These are phyloP conservation scores for Trichoderma orchidacearum DNA, from an alignment of 495 filamentous ascomycete genomes.

Conservation along the genomic window DNA sequence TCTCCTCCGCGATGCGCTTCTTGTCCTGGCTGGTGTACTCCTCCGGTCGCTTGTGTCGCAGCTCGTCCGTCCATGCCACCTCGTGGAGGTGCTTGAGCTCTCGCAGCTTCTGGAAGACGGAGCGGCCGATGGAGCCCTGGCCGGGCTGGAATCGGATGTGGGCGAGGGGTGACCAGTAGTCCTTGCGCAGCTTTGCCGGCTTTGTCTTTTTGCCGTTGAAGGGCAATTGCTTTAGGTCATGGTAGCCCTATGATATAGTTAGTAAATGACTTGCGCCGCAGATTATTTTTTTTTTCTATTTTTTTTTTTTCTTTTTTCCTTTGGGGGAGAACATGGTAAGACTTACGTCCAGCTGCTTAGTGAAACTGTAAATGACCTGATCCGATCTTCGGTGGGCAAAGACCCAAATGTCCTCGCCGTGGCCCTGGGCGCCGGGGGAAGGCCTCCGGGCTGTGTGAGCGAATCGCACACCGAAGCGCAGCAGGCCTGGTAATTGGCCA, in stretches of 20 bases:
- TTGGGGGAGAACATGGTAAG: background rate
- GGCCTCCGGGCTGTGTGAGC: background rate
- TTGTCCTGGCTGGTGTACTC: slow-evolving; percentile 19
- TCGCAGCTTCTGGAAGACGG: slow-evolving; percentile 65
- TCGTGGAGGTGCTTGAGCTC: slow-evolving; percentile 68
- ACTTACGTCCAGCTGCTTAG: slow-evolving; percentile 52
- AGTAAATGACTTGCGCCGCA: background rate
- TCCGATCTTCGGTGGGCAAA: slow-evolving; percentile 71
- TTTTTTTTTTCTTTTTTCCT: no score
- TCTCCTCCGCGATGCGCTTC: slow-evolving; percentile 15
- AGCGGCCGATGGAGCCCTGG: slow-evolving; percentile 44
- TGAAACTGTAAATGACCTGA: slow-evolving; percentile 71
- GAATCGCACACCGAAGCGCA: background rate
- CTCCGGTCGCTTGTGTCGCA: slow-evolving; percentile 36
- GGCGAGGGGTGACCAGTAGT: slow-evolving; percentile 78
- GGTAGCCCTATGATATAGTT: slow-evolving; percentile 38
- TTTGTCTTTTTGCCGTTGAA: slow-evolving; percentile 86
- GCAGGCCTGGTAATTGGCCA: background rate
- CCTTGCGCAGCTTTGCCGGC: slow-evolving; percentile 66
- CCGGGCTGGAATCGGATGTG: slow-evolving; percentile 55
- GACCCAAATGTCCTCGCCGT: slow-evolving; percentile 60
- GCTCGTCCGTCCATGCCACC: slow-evolving; percentile 40
- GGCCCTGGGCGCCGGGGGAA: slow-evolving; percentile 22
- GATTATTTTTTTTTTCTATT: no score
- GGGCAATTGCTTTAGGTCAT: slow-evolving; percentile 58